Conservation (phyloP, 768 basidiomycete genomes). For the Coprinellus micaceus region DNA sequence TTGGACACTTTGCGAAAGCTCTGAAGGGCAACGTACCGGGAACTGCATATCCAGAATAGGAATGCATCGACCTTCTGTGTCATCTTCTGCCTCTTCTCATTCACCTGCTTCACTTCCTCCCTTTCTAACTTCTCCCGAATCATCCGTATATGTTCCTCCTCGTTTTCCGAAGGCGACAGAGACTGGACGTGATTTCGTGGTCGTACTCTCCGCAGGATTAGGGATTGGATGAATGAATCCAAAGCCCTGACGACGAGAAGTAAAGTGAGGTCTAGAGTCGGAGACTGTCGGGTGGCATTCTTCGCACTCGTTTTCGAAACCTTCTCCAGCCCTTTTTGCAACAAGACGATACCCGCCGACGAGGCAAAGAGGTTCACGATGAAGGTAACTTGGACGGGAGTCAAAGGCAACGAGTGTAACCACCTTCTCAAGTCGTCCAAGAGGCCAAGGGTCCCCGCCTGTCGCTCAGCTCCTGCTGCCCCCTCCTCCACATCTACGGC, state of each 20-base stretch:
- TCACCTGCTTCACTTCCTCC: conserved; percentile 26
- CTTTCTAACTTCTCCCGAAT: conserved; percentile 22
- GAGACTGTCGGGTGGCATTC: conserved; percentile 31
- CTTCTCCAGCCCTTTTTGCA: conserved; percentile 13
- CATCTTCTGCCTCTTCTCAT: conserved; percentile 22
- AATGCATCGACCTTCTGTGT: conserved; percentile 59
- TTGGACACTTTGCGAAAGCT: background rate
- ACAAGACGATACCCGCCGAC: conserved; percentile 43
- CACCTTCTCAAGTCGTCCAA: conserved; percentile 11
- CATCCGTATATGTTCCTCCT: conserved; percentile 13
- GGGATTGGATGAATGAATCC: conserved; percentile 55
- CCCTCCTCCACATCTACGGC: background rate
- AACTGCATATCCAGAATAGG: conserved; percentile 74
- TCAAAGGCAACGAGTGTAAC: conserved; percentile 23
- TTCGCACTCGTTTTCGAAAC: background rate
- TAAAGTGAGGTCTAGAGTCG: conserved; percentile 67
- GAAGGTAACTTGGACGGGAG: conserved; percentile 50
- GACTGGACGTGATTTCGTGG: background rate
- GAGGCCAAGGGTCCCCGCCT: background rate
- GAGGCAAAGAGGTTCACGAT: conserved; percentile 56
- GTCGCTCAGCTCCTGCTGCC: background rate
- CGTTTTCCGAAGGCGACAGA: background rate
- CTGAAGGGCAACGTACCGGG: conserved; percentile 49
- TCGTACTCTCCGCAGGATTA: conserved; percentile 35
- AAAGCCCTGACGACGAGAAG: conserved; percentile 66